Percentiles rank a stretch among this genome's conserved stretches.
phyloP scores from a whole-genome alignment of 192 early-diverging fungal species.

The Coemansia sp. region DNA sequence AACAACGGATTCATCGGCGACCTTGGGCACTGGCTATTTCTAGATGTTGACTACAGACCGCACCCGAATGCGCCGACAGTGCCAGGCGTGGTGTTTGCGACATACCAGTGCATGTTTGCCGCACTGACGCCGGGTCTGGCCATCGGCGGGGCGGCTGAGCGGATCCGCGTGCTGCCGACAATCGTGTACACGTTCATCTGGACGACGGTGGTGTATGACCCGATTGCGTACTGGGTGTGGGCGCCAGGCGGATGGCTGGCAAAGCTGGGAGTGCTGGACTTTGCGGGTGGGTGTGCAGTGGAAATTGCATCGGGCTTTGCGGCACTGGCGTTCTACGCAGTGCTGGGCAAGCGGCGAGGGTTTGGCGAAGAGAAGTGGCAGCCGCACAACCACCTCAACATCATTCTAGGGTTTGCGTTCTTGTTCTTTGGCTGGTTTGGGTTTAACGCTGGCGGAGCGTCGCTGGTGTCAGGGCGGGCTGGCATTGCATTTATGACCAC shows the following conservation, averaged over 20 bases:
- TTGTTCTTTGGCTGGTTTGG: slow-evolving; percentile 93
- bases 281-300: slow-evolving; percentile 87
- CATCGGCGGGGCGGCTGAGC: slow-evolving; percentile 70
- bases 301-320: slow-evolving; percentile 78
- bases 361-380: slow-evolving; percentile 59
- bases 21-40: slow-evolving; percentile 60
- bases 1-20: slow-evolving; percentile 71
- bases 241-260: slow-evolving; percentile 75
- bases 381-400: slow-evolving; percentile 80
- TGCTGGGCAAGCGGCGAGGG: slow-evolving; percentile 76
- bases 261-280: slow-evolving; percentile 75
- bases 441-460: slow-evolving; percentile 83
- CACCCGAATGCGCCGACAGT: slow-evolving; percentile 61
- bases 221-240: slow-evolving; percentile 84
- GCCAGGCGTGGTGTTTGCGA: slow-evolving; percentile 62
- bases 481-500: slow-evolving; percentile 77
- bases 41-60: slow-evolving; percentile 57
- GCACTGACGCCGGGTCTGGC: slow-evolving; percentile 69
- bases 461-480: slow-evolving; percentile 68
- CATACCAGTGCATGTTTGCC: slow-evolving; percentile 84
- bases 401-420: slow-evolving; percentile 73
- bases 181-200: slow-evolving; percentile 67
- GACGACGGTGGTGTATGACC: slow-evolving; percentile 71
- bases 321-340: slow-evolving; percentile 80
- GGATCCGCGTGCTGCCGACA: slow-evolving; percentile 67